Conservation (phyloP, 1,284 basidiomycete genomes). For the Heterobasidion parviporum region DNA sequence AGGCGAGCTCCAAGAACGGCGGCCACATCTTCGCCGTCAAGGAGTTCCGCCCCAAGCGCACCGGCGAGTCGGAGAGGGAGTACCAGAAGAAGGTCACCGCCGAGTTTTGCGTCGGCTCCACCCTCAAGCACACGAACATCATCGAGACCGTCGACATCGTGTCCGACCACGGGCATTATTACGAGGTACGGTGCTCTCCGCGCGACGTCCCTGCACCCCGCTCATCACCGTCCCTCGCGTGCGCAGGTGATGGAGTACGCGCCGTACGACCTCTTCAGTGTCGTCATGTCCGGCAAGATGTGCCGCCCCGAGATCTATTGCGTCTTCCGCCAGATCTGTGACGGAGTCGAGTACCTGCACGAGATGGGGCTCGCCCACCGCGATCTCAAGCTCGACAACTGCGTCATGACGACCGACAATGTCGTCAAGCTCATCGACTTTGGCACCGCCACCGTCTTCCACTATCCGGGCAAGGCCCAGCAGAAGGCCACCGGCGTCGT, state of each 20-base stretch:
- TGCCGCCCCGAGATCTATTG: constrained; percentile 97
- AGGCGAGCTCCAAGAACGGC: constrained; percentile 72
- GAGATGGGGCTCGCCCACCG: constrained; percentile 96
- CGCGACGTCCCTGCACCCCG: neutral
- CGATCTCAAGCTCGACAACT: constrained; percentile 99
- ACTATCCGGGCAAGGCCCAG: constrained; percentile 88
- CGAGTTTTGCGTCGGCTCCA: constrained; percentile 96
- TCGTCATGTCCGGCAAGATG: constrained; percentile 99
- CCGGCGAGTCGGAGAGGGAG: constrained; percentile 89
- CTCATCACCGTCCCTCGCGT: neutral
- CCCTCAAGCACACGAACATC: constrained; percentile 92
- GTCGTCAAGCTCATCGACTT: constrained; percentile 99
- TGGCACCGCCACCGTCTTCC: constrained; percentile 98
- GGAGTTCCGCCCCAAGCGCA: constrained; percentile 87
- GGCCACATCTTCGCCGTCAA: constrained; percentile 92
- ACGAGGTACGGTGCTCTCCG: constrained; percentile 60
- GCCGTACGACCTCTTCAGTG: constrained; percentile 95
- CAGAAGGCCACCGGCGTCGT: constrained; percentile 86
- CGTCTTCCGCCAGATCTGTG: constrained; percentile 97
- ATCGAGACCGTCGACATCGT: constrained; percentile 99
- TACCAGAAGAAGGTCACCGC: constrained; percentile 99
- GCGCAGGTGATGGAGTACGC: constrained; percentile 97
- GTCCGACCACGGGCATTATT: constrained; percentile 95
- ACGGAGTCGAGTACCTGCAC: constrained; percentile 97
- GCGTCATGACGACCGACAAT: constrained; percentile 93